These are phyloP conservation scores for Gastrodia elata DNA, from an alignment of 106 monocot species.

Conservation along the genomic window DNA sequence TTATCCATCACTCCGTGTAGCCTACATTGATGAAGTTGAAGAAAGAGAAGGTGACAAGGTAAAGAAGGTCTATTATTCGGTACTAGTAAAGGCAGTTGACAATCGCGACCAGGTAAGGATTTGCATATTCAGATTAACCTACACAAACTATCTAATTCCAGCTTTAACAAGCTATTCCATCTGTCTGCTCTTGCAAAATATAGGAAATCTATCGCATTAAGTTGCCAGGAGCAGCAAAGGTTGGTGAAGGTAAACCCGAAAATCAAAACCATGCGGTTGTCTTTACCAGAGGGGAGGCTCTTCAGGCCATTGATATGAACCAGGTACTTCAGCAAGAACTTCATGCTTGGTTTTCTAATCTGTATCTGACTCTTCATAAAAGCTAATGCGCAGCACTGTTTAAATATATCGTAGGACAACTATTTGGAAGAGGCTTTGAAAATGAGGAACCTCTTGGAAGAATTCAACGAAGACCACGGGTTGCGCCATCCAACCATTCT, in stretches of 20 bases:
- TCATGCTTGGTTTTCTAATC: constrained; percentile 1
- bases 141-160: not conserved
- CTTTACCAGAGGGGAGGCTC: constrained; percentile 97
- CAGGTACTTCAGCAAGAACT: constrained; percentile 36
- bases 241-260: constrained; percentile 99
- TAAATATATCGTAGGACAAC: constrained; percentile 56
- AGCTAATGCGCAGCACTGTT: not conserved
- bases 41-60: constrained; percentile 87
- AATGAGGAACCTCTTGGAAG: constrained; percentile 98
- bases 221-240: constrained; percentile 75
- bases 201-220: constrained; percentile 99
- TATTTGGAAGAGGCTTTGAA: constrained; percentile 97
- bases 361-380: not conserved
- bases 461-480: constrained; percentile 96
- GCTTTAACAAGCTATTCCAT: constrained; percentile 11
- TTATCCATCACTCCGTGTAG: constrained; percentile 86
- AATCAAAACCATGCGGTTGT: constrained; percentile 98
- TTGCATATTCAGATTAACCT: constrained; percentile 5
- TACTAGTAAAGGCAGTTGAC: constrained; percentile 95
- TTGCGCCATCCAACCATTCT: constrained; percentile 86
- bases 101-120: constrained; percentile 87
- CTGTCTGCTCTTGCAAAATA: constrained; percentile 16
- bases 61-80: constrained; percentile 95
- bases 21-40: constrained; percentile 99
- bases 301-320: constrained; percentile 99